Base-by-base conservation (phyloP, 352 stramenopile species). In the Halophytophthora batemanensis region DNA sequence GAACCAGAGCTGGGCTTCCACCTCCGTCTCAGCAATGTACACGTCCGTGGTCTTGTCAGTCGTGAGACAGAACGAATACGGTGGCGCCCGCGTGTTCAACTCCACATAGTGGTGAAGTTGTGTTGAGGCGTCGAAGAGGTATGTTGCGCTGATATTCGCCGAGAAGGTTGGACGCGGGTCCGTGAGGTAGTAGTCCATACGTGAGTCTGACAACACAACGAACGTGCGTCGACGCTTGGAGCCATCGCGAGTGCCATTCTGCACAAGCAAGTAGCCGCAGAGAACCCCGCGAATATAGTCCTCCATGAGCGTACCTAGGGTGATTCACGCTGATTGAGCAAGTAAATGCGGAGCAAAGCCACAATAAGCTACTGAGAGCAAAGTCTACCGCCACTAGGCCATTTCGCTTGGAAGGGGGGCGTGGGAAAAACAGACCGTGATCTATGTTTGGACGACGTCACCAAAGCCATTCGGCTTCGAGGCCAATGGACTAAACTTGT, bases 281-380 rank as follows among this genome's bases (percentile, higher is more conserved):
- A 89, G 43, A 18, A 87, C 59, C 6, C 78, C 78, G 36, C 74
- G 74, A 35, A 89, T 86, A 60, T 89, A 89, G 49, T 89, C 75
- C 36, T 89, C 78, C 75, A 87, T 86, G 21, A 6, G 41, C 13
- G 17, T 36, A 38, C 29, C 3, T 18, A 1, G 21, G 49, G 28
- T 40, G 1, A 2, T 29, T 29, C 13, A 10, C 23, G 3, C 14
- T n/a, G 14, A 25, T 18, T 15, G 40, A 25, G 37, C 37, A 43
- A 31, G 19, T 76, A 53, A 36, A 69, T 72, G 7, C 38, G 66
- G 38, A 70, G 61, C 17, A 51, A 36, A 17, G 38, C 18, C 2
- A 37, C 22, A 3, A 29, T 60, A 31, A 49, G 53, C n/a, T n/a
- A n/a, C n/a, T n/a, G n/a, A n/a, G n/a, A n/a, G n/a, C n/a, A n/a